Base-by-base conservation (phyloP, 176 grass and related monocot species). In the Otatea glauca region DNA sequence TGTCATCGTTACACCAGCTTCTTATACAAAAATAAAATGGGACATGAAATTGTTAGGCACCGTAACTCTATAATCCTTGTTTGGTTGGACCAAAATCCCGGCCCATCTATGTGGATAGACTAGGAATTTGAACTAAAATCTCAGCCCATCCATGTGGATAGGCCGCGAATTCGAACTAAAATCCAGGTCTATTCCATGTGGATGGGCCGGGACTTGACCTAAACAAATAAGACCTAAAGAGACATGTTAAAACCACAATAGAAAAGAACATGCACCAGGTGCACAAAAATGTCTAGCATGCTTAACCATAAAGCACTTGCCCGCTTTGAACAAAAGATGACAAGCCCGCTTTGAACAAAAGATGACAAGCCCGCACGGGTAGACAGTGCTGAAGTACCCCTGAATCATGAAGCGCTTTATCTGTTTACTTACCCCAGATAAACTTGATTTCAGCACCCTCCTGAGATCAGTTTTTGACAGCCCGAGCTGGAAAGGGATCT, bases 401-500 rank as follows among this genome's bases (percentile, higher is more conserved):
- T 55, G 50, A 71, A 47, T 62, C 58, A 77, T 81, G 67, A 50
- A 86, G 34, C 21, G 77, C 48, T 34, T 65, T 90, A 5, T 32
- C 17, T 75, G 47, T 79, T 72, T 68, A 90, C 92, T 92, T 92
- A 97, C 94, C 79, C 90, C 92, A 74, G 87, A 86, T 76, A 99
- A 99, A 74, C 89, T 94, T 35, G 88, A 90, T 84, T 96, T 99
- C 86, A 98, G 75, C 76, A 99, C 93, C 82, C 92, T 99, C 60
- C 97, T 88, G 29, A 99, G 92, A 89, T 99, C 97, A 78, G 86
- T 73, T 90, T 88, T 96, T 72, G 97, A 94, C 61, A 99, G 67
- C 20, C 97, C 97, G 43, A 96, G 91, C 75, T 95, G 93, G 62
- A 94, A 99, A n/a, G 97, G 93, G 24, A 99, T 99, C 97, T 99